Evolutionary conservation across 176 grass and related monocot species (phyloP), one percentile per base, ranked within the genome.

Genomic region (Triticum timopheevii): DNA sequence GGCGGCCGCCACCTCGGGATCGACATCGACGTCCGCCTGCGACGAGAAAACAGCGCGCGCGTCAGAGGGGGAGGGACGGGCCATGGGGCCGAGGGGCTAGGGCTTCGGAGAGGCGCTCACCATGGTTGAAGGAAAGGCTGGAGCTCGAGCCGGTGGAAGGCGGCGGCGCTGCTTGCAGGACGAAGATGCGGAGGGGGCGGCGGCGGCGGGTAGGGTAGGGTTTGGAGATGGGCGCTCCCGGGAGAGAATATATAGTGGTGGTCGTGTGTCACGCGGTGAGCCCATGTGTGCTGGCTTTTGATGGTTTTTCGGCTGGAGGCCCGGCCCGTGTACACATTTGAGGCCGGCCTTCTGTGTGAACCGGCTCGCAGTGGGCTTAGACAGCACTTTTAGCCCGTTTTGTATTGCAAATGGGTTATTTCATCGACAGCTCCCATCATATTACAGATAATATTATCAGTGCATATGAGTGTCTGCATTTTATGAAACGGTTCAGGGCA

Each of bases 1-100:
- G 2, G 47, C 89, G 45, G 89, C 81, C 19, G 87, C 93, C 54
- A 83, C 90, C 56, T 89, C 93, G 59, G 89, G 24, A 0, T 98
- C 91, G 45, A 93, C 89, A 4, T 91, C 89, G 1, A 76, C 84
- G 16, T 92, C 96, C 81, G 91, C 96, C 96, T 95, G 70, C 36
- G 33, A 90, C 54, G 34, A 75, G 73, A 49, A 34, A 13, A 0
- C 40, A 24, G 2, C 17, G 1, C 8, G 11, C 33, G 2, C 2
- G 23, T 78, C 75, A 87, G 49, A 20, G 13, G 34, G 20, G 11
- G 20, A 3, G 7, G 13, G 2, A 6, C 13, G 45, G 45, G 73
- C 0, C 19, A 8, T 0, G 5, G 0, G 10, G 17, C 10, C 25
- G 12, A 49, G 12, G 22, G n/a, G 49, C 5, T 54, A 70, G n/a